These are phyloP conservation scores for Millerozyma miso DNA, from an alignment of 805 yeast species.

Conservation along the genomic window DNA sequence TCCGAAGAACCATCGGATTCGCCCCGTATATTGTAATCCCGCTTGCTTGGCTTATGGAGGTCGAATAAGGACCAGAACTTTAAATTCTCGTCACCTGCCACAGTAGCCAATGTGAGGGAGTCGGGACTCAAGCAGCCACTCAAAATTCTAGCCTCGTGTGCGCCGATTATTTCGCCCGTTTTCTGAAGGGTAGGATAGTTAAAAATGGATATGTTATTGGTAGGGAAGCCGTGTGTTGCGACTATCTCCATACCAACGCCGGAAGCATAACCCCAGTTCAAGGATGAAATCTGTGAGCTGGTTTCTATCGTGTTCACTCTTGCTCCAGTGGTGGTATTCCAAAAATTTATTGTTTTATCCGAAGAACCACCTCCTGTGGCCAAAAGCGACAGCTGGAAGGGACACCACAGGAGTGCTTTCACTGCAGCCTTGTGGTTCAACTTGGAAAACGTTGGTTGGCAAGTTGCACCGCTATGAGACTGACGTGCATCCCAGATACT, in stretches of 20 bases:
- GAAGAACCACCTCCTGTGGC: slow-evolving; percentile 98
- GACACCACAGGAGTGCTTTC: slow-evolving; percentile 94
- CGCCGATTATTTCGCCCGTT: slow-evolving; percentile 80
- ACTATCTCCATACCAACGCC: slow-evolving; percentile 80
- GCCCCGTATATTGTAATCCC: slow-evolving; percentile 15
- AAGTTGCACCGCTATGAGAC: slow-evolving; percentile 12
- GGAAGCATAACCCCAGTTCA: slow-evolving; percentile 81
- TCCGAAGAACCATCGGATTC: slow-evolving; percentile 12
- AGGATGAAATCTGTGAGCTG: slow-evolving; percentile 90
- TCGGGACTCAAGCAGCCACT: slow-evolving; percentile 86
- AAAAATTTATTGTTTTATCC: slow-evolving; percentile 84
- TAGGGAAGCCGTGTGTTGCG: slow-evolving; percentile 92
- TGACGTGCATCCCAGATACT: slow-evolving; percentile 86
- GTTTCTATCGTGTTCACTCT: slow-evolving; percentile 83
- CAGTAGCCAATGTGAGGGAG: slow-evolving; percentile 84
- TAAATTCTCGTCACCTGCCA: slow-evolving; percentile 93
- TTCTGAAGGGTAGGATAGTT: slow-evolving; percentile 81
- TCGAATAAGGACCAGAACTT: slow-evolving; percentile 94
- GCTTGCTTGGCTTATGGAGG: slow-evolving; percentile 22
- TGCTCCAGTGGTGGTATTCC: slow-evolving; percentile 92
- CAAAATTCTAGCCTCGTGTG: slow-evolving; percentile 87
- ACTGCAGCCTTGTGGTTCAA: slow-evolving; percentile 89
- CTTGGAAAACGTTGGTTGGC: slow-evolving; percentile 65
- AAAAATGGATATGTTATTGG: slow-evolving; percentile 77
- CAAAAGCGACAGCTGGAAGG: slow-evolving; percentile 70